Evolutionary conservation across 169 alveolate genomes (phyloP).

Genomic region (Plasmodium relictum): DNA sequence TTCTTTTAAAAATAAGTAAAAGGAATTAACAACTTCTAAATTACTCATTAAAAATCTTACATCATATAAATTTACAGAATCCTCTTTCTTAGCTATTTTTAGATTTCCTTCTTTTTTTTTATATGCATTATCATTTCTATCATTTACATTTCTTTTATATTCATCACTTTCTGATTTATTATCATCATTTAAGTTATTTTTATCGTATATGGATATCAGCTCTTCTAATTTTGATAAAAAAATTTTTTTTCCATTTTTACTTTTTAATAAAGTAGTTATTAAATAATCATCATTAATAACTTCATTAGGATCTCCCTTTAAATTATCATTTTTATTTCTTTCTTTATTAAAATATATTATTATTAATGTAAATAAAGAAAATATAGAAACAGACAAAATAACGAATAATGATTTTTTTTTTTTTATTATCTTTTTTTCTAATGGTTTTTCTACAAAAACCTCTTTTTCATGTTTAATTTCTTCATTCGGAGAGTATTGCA

Average conservation of each 20-base stretch:
- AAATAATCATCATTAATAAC: conserved; percentile 23
- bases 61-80: conserved; percentile 6
- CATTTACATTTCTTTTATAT: background rate
- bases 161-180: background rate
- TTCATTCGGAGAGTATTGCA: conserved; percentile 18
- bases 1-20: conserved; percentile 50
- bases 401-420: background rate
- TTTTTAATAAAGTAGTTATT: conserved; percentile 36
- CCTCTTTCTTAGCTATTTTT: background rate
- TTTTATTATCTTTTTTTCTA: background rate
- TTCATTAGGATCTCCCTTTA: background rate
- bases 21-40: conserved; percentile 50
- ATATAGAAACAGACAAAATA: conserved; percentile 2
- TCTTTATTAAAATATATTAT: conserved; percentile 16
- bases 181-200: background rate
- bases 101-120: conserved; percentile 30
- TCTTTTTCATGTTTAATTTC: conserved; percentile 23
- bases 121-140: background rate
- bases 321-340: background rate
- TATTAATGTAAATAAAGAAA: conserved; percentile 3
- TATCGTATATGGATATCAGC: background rate
- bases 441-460: conserved; percentile 24
- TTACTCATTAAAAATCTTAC: conserved; percentile 44
- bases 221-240: conserved; percentile 46
- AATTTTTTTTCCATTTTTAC: conserved; percentile 49